Evolutionary conservation across 192 early-diverging fungal species (phyloP), one percentile per base, ranked within the genome.

Genomic region (Haplosporangium gracile): DNA sequence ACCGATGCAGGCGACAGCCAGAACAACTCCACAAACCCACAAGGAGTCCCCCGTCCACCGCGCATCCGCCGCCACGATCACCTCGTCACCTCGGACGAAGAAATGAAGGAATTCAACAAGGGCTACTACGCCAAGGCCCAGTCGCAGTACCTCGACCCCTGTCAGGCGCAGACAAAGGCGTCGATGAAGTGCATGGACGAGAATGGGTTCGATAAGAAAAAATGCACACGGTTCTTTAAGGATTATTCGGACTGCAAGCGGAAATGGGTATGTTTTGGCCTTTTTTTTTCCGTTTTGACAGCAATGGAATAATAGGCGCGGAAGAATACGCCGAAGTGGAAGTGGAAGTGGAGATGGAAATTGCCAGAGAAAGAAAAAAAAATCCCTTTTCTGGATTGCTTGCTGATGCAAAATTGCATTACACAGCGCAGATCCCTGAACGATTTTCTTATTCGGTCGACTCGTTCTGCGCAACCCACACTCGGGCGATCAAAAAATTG

Each of bases 61-160:
- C 74, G 75, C 16, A 65, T 65, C 60, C 71, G 36, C 15, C 74
- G 75, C 47, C 84, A 86, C 70, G 84, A 86, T 15, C 84, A 57
- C 75, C 81, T 86, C 60, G 63, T n/a, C 18, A 86, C 84, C 29
- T 74, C 79, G 49, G 84, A 86, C 75, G 79, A 80, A 5, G 84
- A 86, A 60, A 43, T 86, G n/a, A 86, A 86, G 72, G 43, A 80
- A 57, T 86, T 86, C 72, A 86, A 91, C 72, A 84, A 90, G 53
- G 81, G 81, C 36, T 91, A 90, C 38, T 83, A 88, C 75, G 60
- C 79, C 29, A 92, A 92, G 60, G 81, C 87, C 63, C 82, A 87
- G n/a, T 90, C 92, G 29, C 89, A 91, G 38, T 92, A 89, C 45
- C 87, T 92, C 83, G 90, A 92, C 70, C 92, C 92, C 26, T 92